Percentiles rank a stretch among this genome's conserved stretches.
Evolutionary conservation across 495 filamentous ascomycete species (phyloP).

Genomic region (Podospora bellae-mahoneyi): DNA sequence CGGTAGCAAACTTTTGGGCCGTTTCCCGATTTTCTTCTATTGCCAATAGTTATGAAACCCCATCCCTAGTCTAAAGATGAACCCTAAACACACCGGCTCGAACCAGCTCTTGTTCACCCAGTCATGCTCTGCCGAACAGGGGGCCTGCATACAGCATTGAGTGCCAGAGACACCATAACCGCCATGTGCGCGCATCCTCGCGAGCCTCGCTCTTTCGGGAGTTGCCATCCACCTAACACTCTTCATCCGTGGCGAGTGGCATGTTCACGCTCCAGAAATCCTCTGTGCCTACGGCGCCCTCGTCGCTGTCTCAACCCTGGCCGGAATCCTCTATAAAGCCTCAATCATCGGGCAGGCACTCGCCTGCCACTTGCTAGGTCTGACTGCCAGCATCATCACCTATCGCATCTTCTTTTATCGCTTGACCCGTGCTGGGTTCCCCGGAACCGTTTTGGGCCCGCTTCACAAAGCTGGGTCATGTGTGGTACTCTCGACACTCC

Average conservation of each 20-base stretch:
- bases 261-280: neutral
- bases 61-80: too few relatives aligned
- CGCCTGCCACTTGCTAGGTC: neutral
- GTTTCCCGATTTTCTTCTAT: too few relatives aligned
- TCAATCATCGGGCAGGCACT: neutral
- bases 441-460: neutral
- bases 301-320: neutral
- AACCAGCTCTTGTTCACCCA: too few relatives aligned
- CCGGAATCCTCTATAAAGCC: neutral
- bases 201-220: too few relatives aligned
- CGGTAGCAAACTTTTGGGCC: too few relatives aligned
- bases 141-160: neutral
- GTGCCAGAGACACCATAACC: constrained; percentile 9
- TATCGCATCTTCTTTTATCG: neutral
- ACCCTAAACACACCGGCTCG: too few relatives aligned
- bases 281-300: neutral
- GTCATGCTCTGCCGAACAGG: neutral
- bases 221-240: neutral
- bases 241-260: neutral
- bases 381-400: neutral
- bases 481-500: neutral
- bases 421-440: neutral
- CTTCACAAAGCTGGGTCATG: neutral
- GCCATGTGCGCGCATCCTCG: neutral
- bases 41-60: too few relatives aligned